Percentiles rank a stretch among this genome's conserved stretches.
These are phyloP conservation scores for Kuraishia ogatae DNA, from an alignment of 805 yeast species.

Conservation along the genomic window DNA sequence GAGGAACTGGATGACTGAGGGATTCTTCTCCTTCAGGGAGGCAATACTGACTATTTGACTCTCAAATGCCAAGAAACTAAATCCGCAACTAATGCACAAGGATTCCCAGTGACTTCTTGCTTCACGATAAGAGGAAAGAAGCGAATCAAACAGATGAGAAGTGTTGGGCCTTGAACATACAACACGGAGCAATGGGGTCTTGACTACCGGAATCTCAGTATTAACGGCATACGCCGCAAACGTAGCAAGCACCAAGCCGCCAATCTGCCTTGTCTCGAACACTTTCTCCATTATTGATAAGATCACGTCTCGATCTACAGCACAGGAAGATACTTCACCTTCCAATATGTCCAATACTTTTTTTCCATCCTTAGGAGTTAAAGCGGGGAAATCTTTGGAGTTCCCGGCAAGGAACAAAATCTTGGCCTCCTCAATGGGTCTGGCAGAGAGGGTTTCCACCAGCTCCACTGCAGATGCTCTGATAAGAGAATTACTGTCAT, in stretches of 20 bases:
- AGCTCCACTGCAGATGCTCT: conserved; percentile 35
- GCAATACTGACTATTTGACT: conserved; percentile 46
- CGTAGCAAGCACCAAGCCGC: conserved; percentile 51
- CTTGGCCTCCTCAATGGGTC: conserved; percentile 23
- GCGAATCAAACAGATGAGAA: conserved; percentile 35
- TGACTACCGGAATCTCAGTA: conserved; percentile 45
- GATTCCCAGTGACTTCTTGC: conserved; percentile 36
- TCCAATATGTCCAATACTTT: conserved; percentile 30
- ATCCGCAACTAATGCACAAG: conserved; percentile 37
- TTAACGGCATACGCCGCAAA: conserved; percentile 59
- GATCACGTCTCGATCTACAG: neutral
- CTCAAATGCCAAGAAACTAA: conserved; percentile 50
- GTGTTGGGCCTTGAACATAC: conserved; percentile 31
- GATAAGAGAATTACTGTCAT: conserved; percentile 39
- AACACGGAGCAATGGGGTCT: conserved; percentile 38
- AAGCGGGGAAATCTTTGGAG: neutral
- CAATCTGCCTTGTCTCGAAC: conserved; percentile 44
- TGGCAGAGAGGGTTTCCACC: conserved; percentile 26
- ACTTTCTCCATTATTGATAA: conserved; percentile 7
- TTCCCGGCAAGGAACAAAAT: conserved; percentile 42
- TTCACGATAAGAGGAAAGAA: conserved; percentile 35
- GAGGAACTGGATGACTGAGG: conserved; percentile 52
- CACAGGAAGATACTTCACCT: conserved; percentile 10
- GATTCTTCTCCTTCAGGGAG: conserved; percentile 50
- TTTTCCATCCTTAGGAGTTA: conserved; percentile 49